phyloP scores from a whole-genome alignment of 345 rosid genomes.

The Arabidopsis suecica region DNA sequence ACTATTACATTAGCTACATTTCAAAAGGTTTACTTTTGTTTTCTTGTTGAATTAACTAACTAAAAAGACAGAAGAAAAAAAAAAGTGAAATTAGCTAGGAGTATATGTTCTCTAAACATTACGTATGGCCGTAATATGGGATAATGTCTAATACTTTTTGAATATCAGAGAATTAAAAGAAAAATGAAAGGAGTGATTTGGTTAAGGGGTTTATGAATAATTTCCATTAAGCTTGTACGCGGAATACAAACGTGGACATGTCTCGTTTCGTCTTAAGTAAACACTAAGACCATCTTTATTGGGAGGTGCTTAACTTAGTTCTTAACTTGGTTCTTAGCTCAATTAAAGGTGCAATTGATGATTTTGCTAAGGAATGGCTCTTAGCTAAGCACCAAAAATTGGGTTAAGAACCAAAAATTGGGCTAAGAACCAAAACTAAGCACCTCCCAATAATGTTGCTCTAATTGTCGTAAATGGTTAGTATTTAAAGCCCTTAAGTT shows the following conservation, averaged over 20 bases:
- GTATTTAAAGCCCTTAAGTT: background rate
- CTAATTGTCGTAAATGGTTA: background rate
- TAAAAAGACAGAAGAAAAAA: background rate
- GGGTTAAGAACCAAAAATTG: no score
- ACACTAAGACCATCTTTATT: no score
- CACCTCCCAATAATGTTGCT: no score
- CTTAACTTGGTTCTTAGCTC: no score
- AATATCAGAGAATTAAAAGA: background rate
- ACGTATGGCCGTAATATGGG: background rate
- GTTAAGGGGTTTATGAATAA: background rate
- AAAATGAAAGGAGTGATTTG: background rate
- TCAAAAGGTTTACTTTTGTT: background rate
- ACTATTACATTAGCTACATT: constrained; percentile 31
- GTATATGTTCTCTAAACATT: background rate
- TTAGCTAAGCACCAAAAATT: no score
- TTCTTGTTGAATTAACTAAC: background rate
- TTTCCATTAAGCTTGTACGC: background rate
- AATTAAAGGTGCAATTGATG: no score
- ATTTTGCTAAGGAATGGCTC: no score
- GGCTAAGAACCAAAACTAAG: no score
- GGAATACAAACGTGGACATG: background rate
- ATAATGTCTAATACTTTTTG: background rate
- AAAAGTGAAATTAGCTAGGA: background rate
- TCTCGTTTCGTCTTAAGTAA: background rate
- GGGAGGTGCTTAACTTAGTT: no score